Percentiles rank a stretch among this genome's conserved stretches.
phyloP scores from a whole-genome alignment of 805 yeast species.

The Novakomyces olei region DNA sequence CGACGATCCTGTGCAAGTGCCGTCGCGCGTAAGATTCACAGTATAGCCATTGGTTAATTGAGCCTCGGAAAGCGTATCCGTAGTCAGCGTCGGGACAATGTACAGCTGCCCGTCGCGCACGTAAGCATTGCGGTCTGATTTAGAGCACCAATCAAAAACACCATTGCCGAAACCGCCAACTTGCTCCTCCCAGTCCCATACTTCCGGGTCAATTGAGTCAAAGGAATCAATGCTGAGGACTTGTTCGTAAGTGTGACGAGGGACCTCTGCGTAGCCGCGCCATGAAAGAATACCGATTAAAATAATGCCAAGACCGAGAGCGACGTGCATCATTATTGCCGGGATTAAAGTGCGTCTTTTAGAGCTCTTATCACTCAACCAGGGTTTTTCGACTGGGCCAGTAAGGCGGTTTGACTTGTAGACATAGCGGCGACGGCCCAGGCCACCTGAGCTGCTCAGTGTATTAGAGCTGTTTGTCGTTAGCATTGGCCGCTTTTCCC shows the following conservation, averaged over 20 bases:
- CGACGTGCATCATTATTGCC: slow-evolving; percentile 3
- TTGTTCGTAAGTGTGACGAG: slow-evolving; percentile 5
- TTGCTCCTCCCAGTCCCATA: slow-evolving; percentile 7
- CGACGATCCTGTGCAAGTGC: slow-evolving; percentile 5
- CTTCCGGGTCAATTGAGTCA: not conserved
- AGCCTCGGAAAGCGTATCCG: slow-evolving; percentile 7
- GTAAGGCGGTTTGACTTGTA: not conserved
- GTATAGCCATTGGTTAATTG: slow-evolving; percentile 8
- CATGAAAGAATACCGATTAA: slow-evolving; percentile 7
- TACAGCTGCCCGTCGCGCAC: slow-evolving; percentile 6
- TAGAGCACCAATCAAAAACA: slow-evolving; percentile 8
- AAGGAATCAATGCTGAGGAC: slow-evolving; percentile 5
- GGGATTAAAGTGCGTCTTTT: too few species aligned
- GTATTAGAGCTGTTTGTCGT: too few species aligned
- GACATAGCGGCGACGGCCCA: not conserved
- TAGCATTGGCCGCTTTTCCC: too few species aligned
- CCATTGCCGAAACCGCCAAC: slow-evolving; percentile 9
- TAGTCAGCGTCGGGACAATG: slow-evolving; percentile 8
- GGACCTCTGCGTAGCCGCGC: slow-evolving; percentile 7
- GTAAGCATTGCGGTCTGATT: slow-evolving; percentile 5
- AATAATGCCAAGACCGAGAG: slow-evolving; percentile 5
- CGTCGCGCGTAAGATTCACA: slow-evolving; percentile 7
- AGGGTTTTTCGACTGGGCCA: slow-evolving; percentile 5
- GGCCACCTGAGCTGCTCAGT: too few species aligned
- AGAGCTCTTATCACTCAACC: slow-evolving; percentile 4